Conservation (phyloP, 2,329 filamentous ascomycete genomes). For the Beauveria caledonica region DNA sequence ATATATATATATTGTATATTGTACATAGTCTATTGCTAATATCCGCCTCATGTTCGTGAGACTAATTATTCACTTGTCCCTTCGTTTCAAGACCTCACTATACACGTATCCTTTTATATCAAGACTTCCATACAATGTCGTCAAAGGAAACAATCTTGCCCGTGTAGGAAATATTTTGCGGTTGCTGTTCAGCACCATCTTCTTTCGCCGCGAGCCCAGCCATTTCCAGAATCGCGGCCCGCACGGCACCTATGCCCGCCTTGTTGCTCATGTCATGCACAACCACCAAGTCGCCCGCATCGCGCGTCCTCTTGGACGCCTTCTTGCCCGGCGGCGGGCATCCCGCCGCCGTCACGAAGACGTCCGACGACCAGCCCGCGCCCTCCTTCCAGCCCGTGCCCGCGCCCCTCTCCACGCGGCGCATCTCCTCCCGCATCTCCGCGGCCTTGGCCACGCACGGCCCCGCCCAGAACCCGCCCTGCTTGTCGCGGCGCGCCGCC, state of each 20-base stretch:
- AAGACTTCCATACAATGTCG: constrained; percentile 27
- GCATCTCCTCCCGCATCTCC: constrained; percentile 22
- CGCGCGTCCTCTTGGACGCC: too few relatives aligned
- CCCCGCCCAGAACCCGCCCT: constrained; percentile 20
- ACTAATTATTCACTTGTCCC: background rate
- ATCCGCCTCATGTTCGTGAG: background rate
- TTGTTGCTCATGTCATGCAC: constrained; percentile 20
- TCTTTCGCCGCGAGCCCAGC: constrained; percentile 27
- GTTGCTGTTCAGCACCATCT: constrained; percentile 20
- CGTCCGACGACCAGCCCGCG: constrained; percentile 21
- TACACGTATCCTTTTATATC: background rate
- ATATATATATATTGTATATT: constrained; percentile 23
- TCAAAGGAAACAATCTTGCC: constrained; percentile 32
- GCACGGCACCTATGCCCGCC: constrained; percentile 32
- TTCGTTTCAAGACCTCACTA: background rate
- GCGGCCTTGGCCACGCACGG: constrained; percentile 21
- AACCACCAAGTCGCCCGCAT: too few relatives aligned
- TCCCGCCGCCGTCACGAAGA: constrained; percentile 31
- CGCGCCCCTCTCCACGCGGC: constrained; percentile 16
- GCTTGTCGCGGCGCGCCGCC: constrained; percentile 25
- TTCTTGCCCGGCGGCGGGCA: constrained; percentile 14
- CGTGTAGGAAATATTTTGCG: constrained; percentile 27
- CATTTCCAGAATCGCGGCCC: constrained; percentile 32
- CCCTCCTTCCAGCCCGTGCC: constrained; percentile 22
- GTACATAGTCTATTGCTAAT: constrained; percentile 12